A percentile compares a stretch with the other conserved stretches of the same genome.
phyloP scores from a whole-genome alignment of 116 monocot genomes.

The Papilionanthe hybrid region DNA sequence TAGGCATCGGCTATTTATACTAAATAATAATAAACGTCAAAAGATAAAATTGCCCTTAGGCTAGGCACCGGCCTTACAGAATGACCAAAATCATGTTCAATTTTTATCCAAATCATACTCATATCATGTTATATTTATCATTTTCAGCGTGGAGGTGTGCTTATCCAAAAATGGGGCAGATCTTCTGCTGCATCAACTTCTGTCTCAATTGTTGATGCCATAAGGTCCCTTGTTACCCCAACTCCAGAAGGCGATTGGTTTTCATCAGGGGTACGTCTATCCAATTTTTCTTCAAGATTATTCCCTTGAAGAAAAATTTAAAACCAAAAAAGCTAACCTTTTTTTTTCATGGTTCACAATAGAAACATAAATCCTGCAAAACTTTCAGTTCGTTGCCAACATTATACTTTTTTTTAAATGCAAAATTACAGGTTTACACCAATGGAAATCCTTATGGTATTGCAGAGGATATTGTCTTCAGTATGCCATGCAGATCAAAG shows the following conservation, averaged over 20 bases:
- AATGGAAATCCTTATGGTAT: conserved; percentile 94
- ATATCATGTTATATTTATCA: not conserved
- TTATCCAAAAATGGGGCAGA: conserved; percentile 98
- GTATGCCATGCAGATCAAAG: conserved; percentile 97
- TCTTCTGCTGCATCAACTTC: conserved; percentile 99
- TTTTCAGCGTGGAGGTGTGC: conserved; percentile 84
- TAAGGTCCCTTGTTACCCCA: conserved; percentile 84
- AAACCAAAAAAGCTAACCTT: not conserved
- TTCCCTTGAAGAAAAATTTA: not conserved
- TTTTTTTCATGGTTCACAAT: not conserved
- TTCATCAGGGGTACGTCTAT: conserved; percentile 79
- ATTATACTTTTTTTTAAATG: not conserved
- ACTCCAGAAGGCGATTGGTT: conserved; percentile 98
- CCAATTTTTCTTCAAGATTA: not conserved
- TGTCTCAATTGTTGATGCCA: conserved; percentile 95
- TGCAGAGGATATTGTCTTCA: conserved; percentile 93
- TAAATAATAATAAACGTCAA: no score
- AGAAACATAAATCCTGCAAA: not conserved
- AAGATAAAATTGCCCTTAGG: no score
- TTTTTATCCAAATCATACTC: conserved; percentile 4
- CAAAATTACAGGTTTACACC: conserved; percentile 68
- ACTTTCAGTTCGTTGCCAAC: not conserved
- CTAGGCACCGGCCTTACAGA: no score
- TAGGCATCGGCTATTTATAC: no score
- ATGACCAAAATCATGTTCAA: not conserved